phyloP scores from a whole-genome alignment of 2,329 filamentous ascomycete genomes.

The Stachybotrys echinatus region DNA sequence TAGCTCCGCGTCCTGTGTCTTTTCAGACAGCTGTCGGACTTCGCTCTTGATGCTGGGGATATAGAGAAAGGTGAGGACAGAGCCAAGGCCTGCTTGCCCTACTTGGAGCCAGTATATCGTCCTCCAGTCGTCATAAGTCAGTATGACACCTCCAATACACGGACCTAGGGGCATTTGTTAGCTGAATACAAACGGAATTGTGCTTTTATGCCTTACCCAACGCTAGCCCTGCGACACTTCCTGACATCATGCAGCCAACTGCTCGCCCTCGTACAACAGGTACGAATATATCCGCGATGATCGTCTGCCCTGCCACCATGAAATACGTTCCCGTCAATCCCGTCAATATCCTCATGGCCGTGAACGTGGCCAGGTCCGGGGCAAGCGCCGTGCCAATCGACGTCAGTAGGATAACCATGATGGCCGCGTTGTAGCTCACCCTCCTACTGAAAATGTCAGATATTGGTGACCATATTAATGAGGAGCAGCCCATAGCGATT shows the following conservation, averaged over 20 bases:
- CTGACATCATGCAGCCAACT: conserved; percentile 8
- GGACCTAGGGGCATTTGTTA: conserved; percentile 4
- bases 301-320: conserved; percentile 10
- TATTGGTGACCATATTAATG: conserved; percentile 10
- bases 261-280: conserved; percentile 8
- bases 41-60: conserved; percentile 8
- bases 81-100: conserved; percentile 5
- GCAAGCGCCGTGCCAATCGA: conserved; percentile 8
- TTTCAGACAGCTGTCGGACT: conserved; percentile 2
- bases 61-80: conserved; percentile 7
- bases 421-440: conserved; percentile 6
- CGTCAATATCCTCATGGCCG: conserved; percentile 6
- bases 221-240: conserved; percentile 8
- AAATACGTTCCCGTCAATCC: conserved; percentile 10
- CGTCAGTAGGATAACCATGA: conserved; percentile 4
- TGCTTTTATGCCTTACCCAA: conserved; percentile 6
- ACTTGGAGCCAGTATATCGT: conserved; percentile 10
- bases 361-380: conserved; percentile 5
- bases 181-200: neutral
- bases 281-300: conserved; percentile 10
- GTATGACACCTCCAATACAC: conserved; percentile 8
- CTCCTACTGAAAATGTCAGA: conserved; percentile 7
- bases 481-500: conserved; percentile 8
- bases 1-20: neutral
- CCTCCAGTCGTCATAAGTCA: conserved; percentile 9